These are phyloP conservation scores for Exsudoporus floridanus DNA, from an alignment of 1,284 basidiomycete genomes.

Conservation along the genomic window DNA sequence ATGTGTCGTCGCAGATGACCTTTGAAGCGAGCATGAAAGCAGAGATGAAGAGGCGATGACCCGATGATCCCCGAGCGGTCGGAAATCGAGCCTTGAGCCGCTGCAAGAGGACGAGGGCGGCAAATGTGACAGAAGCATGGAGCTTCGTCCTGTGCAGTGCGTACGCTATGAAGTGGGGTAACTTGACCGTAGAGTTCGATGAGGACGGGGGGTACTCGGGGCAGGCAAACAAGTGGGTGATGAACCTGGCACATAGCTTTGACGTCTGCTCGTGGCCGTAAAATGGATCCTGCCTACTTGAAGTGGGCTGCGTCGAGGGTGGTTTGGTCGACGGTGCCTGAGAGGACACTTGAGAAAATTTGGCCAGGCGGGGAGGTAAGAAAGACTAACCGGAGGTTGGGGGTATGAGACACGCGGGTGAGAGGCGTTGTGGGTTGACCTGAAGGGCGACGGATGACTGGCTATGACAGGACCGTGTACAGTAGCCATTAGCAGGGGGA, in stretches of 20 bases:
- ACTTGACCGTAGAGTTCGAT: constrained; percentile 54
- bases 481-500: constrained; percentile 29
- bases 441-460: constrained; percentile 30
- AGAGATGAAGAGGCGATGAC: constrained; percentile 88
- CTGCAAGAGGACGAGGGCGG: constrained; percentile 81
- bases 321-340: constrained; percentile 33
- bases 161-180: constrained; percentile 86
- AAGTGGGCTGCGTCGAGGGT: constrained; percentile 31
- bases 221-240: constrained; percentile 77
- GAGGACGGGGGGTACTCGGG: constrained; percentile 59
- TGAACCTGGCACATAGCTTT: constrained; percentile 71
- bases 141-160: constrained; percentile 87
- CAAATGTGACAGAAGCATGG: constrained; percentile 79
- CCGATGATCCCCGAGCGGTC: constrained; percentile 87
- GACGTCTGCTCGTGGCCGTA: constrained; percentile 76
- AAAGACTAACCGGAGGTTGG: constrained; percentile 28
- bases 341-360: not conserved
- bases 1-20: constrained; percentile 94
- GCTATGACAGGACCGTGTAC: constrained; percentile 32
- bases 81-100: constrained; percentile 90
- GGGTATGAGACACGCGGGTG: constrained; percentile 32
- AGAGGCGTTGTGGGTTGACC: constrained; percentile 27
- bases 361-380: no score
- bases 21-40: constrained; percentile 93
- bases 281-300: constrained; percentile 55